These are phyloP conservation scores for Vitis hybrid DNA, from an alignment of 177 flowering plant species.

Conservation along the genomic window DNA sequence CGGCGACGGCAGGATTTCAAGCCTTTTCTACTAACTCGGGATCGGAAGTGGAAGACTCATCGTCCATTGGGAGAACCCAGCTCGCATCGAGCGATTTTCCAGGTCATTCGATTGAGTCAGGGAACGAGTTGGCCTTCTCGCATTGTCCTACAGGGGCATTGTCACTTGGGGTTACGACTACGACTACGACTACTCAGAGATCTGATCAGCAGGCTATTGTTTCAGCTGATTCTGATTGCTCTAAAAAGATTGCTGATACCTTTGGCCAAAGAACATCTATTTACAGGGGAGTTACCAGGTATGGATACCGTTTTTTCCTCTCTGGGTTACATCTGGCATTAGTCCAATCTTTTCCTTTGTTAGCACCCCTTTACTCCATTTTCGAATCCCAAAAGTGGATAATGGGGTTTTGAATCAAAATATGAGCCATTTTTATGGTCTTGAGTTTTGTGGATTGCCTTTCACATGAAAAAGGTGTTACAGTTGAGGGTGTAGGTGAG, in stretches of 20 bases:
- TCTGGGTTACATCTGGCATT: too few species aligned
- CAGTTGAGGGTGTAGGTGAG: too few species aligned
- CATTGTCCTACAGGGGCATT: slow-evolving; percentile 29
- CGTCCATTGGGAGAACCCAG: slow-evolving; percentile 35
- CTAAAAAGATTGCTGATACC: slow-evolving; percentile 64
- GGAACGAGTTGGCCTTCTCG: slow-evolving; percentile 40
- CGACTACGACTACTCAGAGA: slow-evolving; percentile 5
- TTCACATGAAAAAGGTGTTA: too few species aligned
- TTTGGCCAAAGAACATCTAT: slow-evolving; percentile 91
- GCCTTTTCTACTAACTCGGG: slow-evolving; percentile 68
- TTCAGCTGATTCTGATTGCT: slow-evolving; percentile 30
- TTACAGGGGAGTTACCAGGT: slow-evolving; percentile 89
- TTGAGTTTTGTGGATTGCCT: too few species aligned
- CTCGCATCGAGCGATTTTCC: slow-evolving; percentile 26
- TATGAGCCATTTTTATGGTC: too few species aligned
- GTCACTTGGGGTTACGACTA: slow-evolving; percentile 38
- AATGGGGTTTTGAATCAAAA: too few species aligned
- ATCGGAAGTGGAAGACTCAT: slow-evolving; percentile 81
- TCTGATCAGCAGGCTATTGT: slow-evolving; percentile 33
- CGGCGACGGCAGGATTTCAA: slow-evolving; percentile 39
- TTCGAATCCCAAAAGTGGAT: too few species aligned
- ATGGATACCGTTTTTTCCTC: background rate
- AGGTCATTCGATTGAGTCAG: slow-evolving; percentile 49
- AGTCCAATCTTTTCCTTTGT: too few species aligned
- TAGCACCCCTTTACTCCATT: too few species aligned